Evolutionary conservation across 768 basidiomycete species (phyloP).

Genomic region (Baorangia bicolor): DNA sequence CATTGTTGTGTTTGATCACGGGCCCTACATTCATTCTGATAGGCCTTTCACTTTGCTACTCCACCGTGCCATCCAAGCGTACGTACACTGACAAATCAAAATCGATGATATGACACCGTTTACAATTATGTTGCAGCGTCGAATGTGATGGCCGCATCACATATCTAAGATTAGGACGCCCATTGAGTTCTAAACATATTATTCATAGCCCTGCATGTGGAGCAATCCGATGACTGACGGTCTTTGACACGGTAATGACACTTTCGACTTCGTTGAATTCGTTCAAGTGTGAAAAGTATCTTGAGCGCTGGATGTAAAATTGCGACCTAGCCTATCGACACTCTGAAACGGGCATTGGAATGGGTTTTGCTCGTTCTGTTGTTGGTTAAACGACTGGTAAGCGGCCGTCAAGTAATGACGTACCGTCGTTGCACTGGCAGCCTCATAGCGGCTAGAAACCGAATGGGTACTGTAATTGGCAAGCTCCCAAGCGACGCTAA

Average conservation of each 20-base stretch:
- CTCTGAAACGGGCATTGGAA: too few relatives aligned
- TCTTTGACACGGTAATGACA: too few relatives aligned
- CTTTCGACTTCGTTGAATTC: not conserved
- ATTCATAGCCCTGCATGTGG: too few relatives aligned
- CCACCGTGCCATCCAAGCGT: not conserved
- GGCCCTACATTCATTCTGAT: not conserved
- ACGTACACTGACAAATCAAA: not conserved
- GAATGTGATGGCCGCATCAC: too few relatives aligned
- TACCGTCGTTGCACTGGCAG: too few relatives aligned
- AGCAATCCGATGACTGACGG: too few relatives aligned
- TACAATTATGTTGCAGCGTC: not conserved
- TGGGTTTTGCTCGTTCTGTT: too few relatives aligned
- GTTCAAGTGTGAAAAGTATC: not conserved
- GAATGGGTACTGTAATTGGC: not conserved
- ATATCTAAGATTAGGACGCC: too few relatives aligned
- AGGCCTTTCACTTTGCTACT: not conserved
- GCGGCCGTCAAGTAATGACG: too few relatives aligned
- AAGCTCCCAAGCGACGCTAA: not conserved
- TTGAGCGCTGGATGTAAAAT: not conserved
- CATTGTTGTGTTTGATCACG: not conserved
- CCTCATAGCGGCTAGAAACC: too few relatives aligned
- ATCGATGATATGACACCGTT: not conserved
- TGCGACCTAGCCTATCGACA: too few relatives aligned
- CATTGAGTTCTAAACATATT: conserved; percentile 2
- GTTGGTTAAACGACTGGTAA: too few relatives aligned